A percentile compares a stretch with the other conserved stretches of the same genome.
Evolutionary conservation across 441 rosid genomes (phyloP).

Genomic region (Iberis amara): DNA sequence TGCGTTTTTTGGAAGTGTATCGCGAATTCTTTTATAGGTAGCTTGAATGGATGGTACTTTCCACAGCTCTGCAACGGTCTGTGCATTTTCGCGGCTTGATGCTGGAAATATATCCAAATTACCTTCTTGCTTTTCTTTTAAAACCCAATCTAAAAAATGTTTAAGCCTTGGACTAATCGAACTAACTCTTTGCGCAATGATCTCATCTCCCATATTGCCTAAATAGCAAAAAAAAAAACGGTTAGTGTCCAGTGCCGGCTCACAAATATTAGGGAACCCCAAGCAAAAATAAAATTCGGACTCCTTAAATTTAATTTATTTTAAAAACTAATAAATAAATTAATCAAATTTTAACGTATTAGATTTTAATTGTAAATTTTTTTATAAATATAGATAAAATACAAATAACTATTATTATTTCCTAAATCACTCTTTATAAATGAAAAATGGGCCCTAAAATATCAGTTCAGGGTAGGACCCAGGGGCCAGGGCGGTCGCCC

Average conservation of each 20-base stretch:
- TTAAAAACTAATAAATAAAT: too few species aligned
- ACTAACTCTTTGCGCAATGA: slow-evolving; percentile 34
- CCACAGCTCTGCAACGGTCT: slow-evolving; percentile 49
- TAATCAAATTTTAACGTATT: too few species aligned
- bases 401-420: too few species aligned
- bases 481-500: too few species aligned
- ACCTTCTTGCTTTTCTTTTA: slow-evolving; percentile 46
- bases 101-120: slow-evolving; percentile 55
- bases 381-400: too few species aligned
- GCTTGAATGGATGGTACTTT: slow-evolving; percentile 56
- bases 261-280: too few species aligned
- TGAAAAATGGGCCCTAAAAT: too few species aligned
- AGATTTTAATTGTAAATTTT: neutral
- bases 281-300: too few species aligned
- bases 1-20: slow-evolving; percentile 52
- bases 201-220: slow-evolving; percentile 35
- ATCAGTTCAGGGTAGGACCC: too few species aligned
- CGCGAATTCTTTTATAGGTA: slow-evolving; percentile 50
- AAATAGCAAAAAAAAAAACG: slow-evolving; percentile 19
- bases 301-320: too few species aligned
- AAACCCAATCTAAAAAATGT: slow-evolving; percentile 52
- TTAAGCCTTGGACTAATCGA: slow-evolving; percentile 40
- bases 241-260: slow-evolving; percentile 4
- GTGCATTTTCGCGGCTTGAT: slow-evolving; percentile 49
- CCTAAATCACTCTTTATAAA: too few species aligned